Base-by-base conservation (phyloP, 1,139 yeast genomes). In the Maudiozyma humilis region DNA sequence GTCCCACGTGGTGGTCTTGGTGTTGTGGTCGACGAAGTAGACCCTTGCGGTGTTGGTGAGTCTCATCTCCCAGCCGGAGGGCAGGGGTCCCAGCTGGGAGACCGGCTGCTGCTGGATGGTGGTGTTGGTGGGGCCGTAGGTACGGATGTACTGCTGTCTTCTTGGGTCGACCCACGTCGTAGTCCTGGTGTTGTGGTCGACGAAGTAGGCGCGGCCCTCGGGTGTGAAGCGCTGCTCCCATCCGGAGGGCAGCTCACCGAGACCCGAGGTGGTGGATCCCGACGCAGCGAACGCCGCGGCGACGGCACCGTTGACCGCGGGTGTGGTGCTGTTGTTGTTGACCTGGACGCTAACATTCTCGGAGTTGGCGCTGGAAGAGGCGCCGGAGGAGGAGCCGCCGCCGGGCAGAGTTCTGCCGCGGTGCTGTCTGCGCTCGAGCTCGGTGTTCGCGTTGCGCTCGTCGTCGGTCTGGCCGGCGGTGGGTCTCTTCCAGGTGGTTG, bases 151-250 rank as follows among this genome's bases (percentile, higher is more conserved):
- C 70, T 91, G 99, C 68, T 91, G 98, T 67, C 98, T 81, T 68
- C 98, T 79, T 52, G 99, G 99, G 65, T 91, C 99, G 43, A 91
- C 99, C 99, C 99, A 91, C 3, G 99, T 93, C 4, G 99, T 91
- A 0, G 99, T 91, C 65, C 98, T 79, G 15, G 98, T 91, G 65
- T 91, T 91, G 69, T 91, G 98, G 65, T 91, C 99, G 44, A 91
- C 98, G 65, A 89, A 91, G 68, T 91, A 91, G 13, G 97, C 94
- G 62, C 98, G 78, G 33, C 98, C 99, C 67, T 91, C 98, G 36
- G 95, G 95, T 4, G 99, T 91, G 59, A 85, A 85, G 51, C 99
- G 75, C 69, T 91, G 98, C 68, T 91, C 99, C 99, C 99, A 91
- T 33, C 98, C 99, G 13, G 95, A 78, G 8, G 99, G 99, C 54